phyloP scores from a whole-genome alignment of 345 rosid genomes.

The Hibiscus mutabilis region DNA sequence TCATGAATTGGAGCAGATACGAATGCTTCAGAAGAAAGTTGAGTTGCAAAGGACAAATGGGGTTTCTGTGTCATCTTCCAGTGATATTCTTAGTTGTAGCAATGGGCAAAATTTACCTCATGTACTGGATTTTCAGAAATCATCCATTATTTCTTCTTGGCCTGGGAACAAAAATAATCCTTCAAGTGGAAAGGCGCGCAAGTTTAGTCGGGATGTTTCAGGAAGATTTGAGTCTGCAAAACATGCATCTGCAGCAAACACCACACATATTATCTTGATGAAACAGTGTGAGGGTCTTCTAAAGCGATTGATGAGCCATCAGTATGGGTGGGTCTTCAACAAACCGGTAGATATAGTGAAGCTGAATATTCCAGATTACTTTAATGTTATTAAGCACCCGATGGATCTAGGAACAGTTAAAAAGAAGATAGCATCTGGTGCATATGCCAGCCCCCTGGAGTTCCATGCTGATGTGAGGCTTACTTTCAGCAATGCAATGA shows the following conservation, averaged over 20 bases:
- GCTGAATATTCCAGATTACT: conserved; percentile 82
- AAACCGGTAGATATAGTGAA: conserved; percentile 72
- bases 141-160: conserved; percentile 33
- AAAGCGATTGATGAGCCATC: conserved; percentile 68
- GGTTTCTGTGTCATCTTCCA: conserved; percentile 46
- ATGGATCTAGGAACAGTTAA: conserved; percentile 90
- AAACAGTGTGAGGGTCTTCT: conserved; percentile 73
- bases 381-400: conserved; percentile 64
- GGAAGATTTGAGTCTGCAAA: conserved; percentile 51
- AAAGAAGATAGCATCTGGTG: conserved; percentile 48
- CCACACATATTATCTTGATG: conserved; percentile 50
- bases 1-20: conserved; percentile 62
- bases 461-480: conserved; percentile 82
- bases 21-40: conserved; percentile 52
- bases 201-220: conserved; percentile 42
- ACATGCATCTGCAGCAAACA: conserved; percentile 27
- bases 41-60: conserved; percentile 43
- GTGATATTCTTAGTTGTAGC: conserved; percentile 58
- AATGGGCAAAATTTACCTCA: conserved; percentile 35
- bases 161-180: conserved; percentile 49
- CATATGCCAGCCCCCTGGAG: conserved; percentile 65
- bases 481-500: conserved; percentile 78
- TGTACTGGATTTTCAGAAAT: conserved; percentile 30
- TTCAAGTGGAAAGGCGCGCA: conserved; percentile 26
- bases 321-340: conserved; percentile 73